Evolutionary conservation across 1,284 basidiomycete genomes (phyloP).

Genomic region (Puccinia hordei): DNA sequence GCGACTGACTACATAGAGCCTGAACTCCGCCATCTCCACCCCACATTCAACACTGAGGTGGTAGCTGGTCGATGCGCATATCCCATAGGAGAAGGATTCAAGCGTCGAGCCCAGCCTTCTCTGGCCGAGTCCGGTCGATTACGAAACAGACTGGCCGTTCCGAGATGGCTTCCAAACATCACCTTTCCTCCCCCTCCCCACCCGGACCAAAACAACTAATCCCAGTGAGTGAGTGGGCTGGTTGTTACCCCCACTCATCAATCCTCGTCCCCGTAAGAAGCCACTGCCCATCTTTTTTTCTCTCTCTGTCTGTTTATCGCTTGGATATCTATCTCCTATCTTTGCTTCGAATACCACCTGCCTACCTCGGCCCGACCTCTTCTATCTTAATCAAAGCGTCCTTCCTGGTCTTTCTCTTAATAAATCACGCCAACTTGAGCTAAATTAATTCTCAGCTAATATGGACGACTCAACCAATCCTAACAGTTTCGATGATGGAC

Average conservation of each 20-base stretch:
- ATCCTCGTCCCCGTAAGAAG: neutral
- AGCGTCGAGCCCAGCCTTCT: neutral
- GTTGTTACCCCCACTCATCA: neutral
- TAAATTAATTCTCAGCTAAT: no score
- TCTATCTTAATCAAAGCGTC: no score
- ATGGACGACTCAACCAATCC: slow-evolving; percentile 8
- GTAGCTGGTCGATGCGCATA: no score
- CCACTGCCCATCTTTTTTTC: neutral
- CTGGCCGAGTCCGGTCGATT: neutral
- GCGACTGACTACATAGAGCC: no score
- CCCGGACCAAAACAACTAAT: neutral
- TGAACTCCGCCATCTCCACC: no score
- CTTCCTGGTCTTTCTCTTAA: neutral
- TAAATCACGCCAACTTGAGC: neutral
- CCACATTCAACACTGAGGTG: no score
- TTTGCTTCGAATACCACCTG: no score
- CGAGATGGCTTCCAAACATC: neutral
- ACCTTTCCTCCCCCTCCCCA: neutral
- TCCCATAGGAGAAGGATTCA: no score
- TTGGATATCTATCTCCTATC: no score
- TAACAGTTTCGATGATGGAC: neutral
- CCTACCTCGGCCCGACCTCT: no score
- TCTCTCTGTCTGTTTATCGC: no score
- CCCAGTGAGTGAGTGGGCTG: neutral
- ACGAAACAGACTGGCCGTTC: slow-evolving; percentile 11